These are phyloP conservation scores for Curvularia spicifera DNA, from an alignment of 2,329 filamentous ascomycete genomes.

Conservation along the genomic window DNA sequence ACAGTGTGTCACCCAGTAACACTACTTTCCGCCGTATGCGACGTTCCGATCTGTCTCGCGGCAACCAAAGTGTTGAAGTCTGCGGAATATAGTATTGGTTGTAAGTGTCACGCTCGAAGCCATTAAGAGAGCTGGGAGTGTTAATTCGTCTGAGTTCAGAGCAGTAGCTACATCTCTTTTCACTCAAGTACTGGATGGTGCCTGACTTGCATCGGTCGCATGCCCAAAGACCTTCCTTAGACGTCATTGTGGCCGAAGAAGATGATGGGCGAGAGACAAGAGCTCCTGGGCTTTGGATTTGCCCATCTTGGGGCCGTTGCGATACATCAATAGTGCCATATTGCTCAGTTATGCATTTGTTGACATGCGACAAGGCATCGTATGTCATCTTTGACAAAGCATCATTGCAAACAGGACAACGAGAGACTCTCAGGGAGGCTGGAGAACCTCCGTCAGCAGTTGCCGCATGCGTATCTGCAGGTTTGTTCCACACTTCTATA, in stretches of 20 bases:
- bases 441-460: neutral
- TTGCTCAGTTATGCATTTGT: neutral
- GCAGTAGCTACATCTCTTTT: neutral
- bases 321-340: neutral
- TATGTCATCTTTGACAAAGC: neutral
- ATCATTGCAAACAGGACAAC: neutral
- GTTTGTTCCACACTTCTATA: neutral
- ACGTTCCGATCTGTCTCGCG: too few species aligned
- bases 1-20: too few species aligned
- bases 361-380: neutral
- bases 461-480: neutral
- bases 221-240: conserved; percentile 6
- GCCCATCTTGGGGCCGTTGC: neutral
- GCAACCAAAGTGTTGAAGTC: neutral
- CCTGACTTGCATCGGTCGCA: conserved; percentile 6
- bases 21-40: too few species aligned
- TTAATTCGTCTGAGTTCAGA: neutral
- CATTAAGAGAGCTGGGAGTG: neutral
- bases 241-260: neutral
- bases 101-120: neutral
- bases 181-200: neutral
- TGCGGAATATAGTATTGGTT: neutral
- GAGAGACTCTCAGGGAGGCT: neutral
- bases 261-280: neutral
- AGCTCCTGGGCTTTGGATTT: too few species aligned